Percentiles rank a stretch among this genome's conserved stretches.
These are phyloP conservation scores for Malus hybrid DNA, from an alignment of 331 rosid species.

Conservation along the genomic window DNA sequence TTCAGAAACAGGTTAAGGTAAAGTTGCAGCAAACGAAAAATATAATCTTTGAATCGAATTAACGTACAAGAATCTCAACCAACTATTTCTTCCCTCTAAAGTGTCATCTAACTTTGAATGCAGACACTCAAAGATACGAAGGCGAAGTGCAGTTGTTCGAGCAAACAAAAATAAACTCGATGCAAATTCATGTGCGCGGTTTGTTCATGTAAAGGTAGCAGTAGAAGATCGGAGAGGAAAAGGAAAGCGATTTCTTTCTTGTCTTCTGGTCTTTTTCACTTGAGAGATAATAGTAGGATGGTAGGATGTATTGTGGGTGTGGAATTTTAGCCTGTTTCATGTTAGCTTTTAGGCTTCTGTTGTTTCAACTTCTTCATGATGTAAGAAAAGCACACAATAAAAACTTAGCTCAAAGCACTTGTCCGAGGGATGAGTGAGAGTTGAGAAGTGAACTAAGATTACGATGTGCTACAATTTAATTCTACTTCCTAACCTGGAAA, in stretches of 20 bases:
- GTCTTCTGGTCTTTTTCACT: background rate
- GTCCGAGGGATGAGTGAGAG: background rate
- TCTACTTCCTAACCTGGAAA: too few relatives aligned
- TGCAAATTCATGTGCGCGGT: slow-evolving; percentile 19
- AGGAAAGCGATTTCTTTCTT: background rate
- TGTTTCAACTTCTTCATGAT: background rate
- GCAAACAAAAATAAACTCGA: slow-evolving; percentile 29
- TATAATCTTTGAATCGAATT: background rate
- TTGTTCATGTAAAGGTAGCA: slow-evolving; percentile 26
- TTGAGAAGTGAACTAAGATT: background rate
- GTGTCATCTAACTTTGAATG: slow-evolving; percentile 14
- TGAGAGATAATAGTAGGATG: background rate
- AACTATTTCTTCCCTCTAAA: slow-evolving; percentile 8
- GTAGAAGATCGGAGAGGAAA: slow-evolving; percentile 1
- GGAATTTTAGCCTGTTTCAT: background rate
- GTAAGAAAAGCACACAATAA: background rate
- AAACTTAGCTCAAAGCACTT: background rate
- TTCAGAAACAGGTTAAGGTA: slow-evolving; percentile 82
- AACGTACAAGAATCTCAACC: slow-evolving; percentile 1
- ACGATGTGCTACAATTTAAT: background rate
- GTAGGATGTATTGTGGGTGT: background rate
- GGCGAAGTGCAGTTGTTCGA: slow-evolving; percentile 66
- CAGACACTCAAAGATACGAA: slow-evolving; percentile 59
- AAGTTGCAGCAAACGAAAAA: background rate
- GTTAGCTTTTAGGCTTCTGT: background rate